These are phyloP conservation scores for Trametes hirsuta DNA, from an alignment of 1,284 basidiomycete genomes.

Conservation along the genomic window DNA sequence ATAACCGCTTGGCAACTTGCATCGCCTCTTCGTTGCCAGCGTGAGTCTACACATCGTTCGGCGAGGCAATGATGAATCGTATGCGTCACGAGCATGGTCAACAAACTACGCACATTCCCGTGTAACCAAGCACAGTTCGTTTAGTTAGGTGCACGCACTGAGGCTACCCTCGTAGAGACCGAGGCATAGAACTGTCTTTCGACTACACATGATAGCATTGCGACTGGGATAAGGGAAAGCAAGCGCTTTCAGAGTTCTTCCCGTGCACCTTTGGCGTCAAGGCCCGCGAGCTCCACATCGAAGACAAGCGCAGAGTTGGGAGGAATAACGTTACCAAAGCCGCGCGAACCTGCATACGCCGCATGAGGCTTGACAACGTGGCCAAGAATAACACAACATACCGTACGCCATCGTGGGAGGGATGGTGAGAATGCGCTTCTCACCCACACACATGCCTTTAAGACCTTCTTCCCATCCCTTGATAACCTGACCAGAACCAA, in stretches of 20 bases:
- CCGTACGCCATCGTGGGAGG: constrained; percentile 82
- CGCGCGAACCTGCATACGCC: constrained; percentile 61
- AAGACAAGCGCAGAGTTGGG: constrained; percentile 86
- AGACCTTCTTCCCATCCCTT: constrained; percentile 83
- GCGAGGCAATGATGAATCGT: too few relatives aligned
- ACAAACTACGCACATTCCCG: too few relatives aligned
- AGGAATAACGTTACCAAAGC: constrained; percentile 82
- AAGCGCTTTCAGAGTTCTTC: constrained; percentile 40
- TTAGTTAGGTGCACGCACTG: too few relatives aligned
- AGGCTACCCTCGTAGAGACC: too few relatives aligned
- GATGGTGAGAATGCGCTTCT: constrained; percentile 92
- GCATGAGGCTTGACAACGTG: not conserved
- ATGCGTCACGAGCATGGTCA: too few relatives aligned
- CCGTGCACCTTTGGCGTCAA: constrained; percentile 42
- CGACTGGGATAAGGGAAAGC: too few relatives aligned
- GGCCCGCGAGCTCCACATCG: constrained; percentile 78
- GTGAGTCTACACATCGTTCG: too few relatives aligned
- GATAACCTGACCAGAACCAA: constrained; percentile 83
- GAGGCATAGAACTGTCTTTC: too few relatives aligned
- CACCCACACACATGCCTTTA: constrained; percentile 83
- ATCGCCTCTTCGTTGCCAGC: too few relatives aligned
- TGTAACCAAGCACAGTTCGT: too few relatives aligned
- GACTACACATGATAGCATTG: too few relatives aligned
- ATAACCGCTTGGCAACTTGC: too few relatives aligned
- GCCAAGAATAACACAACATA: constrained; percentile 42